These are phyloP conservation scores for Fusarium armeniacum DNA, from an alignment of 2,329 filamentous ascomycete genomes.

Conservation along the genomic window DNA sequence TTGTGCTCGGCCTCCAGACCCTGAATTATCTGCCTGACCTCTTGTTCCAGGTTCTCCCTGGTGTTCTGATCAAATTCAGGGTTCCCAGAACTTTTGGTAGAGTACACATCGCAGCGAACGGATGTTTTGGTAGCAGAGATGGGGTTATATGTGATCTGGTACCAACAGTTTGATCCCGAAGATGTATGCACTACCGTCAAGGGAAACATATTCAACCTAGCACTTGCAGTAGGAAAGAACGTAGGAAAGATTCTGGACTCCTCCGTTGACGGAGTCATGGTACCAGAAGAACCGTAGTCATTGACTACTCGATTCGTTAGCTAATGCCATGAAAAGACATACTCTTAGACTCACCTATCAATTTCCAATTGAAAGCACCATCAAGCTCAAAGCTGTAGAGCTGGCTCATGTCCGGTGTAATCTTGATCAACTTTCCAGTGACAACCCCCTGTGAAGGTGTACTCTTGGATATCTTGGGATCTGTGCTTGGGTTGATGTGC, in stretches of 20 bases:
- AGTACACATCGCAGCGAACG: slow-evolving; percentile 11
- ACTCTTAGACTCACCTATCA: background rate
- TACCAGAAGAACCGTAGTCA: no score
- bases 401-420: slow-evolving; percentile 1
- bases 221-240: background rate
- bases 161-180: slow-evolving; percentile 2
- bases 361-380: slow-evolving; percentile 9
- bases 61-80: background rate
- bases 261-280: no score
- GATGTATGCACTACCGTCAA: background rate
- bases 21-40: background rate
- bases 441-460: background rate
- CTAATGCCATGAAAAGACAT: background rate
- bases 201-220: background rate
- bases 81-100: background rate
- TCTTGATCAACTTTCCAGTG: background rate
- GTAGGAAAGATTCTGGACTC: no score
- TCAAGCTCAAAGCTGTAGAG: slow-evolving; percentile 1
- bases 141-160: slow-evolving; percentile 8
- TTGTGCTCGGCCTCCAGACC: slow-evolving; percentile 1
- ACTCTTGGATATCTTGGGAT: background rate
- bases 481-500: slow-evolving; percentile 5
- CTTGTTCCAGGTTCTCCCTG: background rate
- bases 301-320: background rate
- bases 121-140: slow-evolving; percentile 10